These are phyloP conservation scores for Pascua guehoae DNA, from an alignment of 1,284 basidiomycete species.

Conservation along the genomic window DNA sequence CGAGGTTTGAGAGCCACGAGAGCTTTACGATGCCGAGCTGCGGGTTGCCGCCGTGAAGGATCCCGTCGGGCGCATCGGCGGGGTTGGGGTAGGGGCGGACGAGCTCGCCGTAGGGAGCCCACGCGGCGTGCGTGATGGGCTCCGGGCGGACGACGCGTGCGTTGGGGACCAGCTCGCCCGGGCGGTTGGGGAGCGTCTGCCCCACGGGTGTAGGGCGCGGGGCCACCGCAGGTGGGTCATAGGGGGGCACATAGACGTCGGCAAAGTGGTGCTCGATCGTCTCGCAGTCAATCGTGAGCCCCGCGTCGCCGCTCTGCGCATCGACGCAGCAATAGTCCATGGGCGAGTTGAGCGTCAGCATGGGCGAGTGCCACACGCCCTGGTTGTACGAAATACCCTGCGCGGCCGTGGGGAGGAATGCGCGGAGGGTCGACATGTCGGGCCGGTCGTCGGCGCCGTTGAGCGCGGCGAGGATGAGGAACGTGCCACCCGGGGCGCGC, in stretches of 20 bases:
- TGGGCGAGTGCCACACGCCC: slow-evolving; percentile 85
- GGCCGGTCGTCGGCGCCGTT: slow-evolving; percentile 70
- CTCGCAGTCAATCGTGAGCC: slow-evolving; percentile 69
- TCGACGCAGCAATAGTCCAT: slow-evolving; percentile 78
- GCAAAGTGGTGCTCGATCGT: slow-evolving; percentile 28
- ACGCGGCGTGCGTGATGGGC: slow-evolving; percentile 60
- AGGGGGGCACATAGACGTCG: background rate
- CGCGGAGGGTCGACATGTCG: slow-evolving; percentile 66
- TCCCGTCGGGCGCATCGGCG: slow-evolving; percentile 53
- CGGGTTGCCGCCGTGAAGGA: slow-evolving; percentile 2
- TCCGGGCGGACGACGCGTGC: slow-evolving; percentile 18
- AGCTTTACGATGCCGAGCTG: slow-evolving; percentile 2
- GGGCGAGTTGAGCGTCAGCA: slow-evolving; percentile 72
- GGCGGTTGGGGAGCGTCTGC: too few species aligned
- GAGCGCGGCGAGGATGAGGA: slow-evolving; percentile 77
- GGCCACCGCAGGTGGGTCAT: too few species aligned
- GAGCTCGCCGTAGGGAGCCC: slow-evolving; percentile 65
- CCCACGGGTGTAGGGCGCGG: background rate
- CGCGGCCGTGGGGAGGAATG: slow-evolving; percentile 70
- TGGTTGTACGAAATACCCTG: slow-evolving; percentile 81
- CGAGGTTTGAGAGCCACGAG: slow-evolving; percentile 38
- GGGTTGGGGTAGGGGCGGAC: slow-evolving; percentile 65
- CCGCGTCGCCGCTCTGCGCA: slow-evolving; percentile 71
- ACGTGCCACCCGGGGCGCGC: slow-evolving; percentile 55
- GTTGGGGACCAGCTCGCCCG: background rate